Conservation (phyloP, 2,329 filamentous ascomycete species). For the Ascochyta clinopodiicola region DNA sequence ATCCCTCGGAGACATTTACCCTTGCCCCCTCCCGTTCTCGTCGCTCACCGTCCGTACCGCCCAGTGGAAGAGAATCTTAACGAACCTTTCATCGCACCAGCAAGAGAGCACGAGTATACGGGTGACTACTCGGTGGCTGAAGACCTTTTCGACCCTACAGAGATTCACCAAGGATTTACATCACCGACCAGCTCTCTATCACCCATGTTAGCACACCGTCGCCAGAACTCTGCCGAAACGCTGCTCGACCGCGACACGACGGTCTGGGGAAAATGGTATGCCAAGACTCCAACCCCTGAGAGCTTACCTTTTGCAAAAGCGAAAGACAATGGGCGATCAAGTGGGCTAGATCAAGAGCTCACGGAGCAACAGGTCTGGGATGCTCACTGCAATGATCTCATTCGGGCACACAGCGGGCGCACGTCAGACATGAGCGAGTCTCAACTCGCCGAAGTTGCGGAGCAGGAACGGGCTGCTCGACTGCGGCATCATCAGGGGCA, state of each 20-base stretch:
- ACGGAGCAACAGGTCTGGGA: slow-evolving; percentile 8
- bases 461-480: slow-evolving; percentile 3
- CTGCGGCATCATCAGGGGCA: slow-evolving; percentile 1
- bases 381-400: background rate
- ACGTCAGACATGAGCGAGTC: background rate
- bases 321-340: background rate
- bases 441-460: background rate
- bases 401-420: background rate
- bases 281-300: background rate
- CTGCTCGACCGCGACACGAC: slow-evolving; percentile 16
- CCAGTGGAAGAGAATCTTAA: background rate
- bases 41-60: background rate
- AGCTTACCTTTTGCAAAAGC: slow-evolving; percentile 10
- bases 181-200: background rate
- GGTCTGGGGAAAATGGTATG: slow-evolving; percentile 18
- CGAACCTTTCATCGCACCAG: slow-evolving; percentile 1
- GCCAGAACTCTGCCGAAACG: slow-evolving; percentile 4
- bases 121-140: slow-evolving; percentile 10
- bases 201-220: background rate
- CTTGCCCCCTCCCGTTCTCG: background rate
- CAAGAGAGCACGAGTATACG: slow-evolving; percentile 1
- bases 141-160: slow-evolving; percentile 14
- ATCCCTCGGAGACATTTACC: slow-evolving; percentile 6
- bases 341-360: background rate
- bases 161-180: slow-evolving; percentile 18